Percentiles rank a stretch among this genome's conserved stretches.
These are phyloP conservation scores for Alliaria petiolata DNA, from an alignment of 345 rosid genomes.

Conservation along the genomic window DNA sequence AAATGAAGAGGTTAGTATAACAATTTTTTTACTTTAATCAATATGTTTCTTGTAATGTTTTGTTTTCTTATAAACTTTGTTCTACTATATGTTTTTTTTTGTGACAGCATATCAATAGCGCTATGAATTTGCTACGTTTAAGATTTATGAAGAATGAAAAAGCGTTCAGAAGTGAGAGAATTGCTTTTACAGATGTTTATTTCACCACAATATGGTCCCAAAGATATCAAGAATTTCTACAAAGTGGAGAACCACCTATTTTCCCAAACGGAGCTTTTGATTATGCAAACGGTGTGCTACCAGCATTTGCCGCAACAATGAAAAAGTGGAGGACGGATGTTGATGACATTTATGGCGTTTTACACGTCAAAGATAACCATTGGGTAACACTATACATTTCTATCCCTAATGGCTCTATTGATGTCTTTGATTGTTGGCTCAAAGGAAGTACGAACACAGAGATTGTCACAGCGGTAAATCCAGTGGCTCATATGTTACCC, in stretches of 20 bases:
- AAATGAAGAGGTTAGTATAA: too few relatives aligned
- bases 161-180: background rate
- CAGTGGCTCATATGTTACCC: background rate
- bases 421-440: background rate
- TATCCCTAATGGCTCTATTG: background rate
- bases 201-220: background rate
- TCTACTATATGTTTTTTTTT: too few relatives aligned
- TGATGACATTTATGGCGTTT: background rate
- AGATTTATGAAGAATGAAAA: background rate
- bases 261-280: background rate
- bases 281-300: background rate
- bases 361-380: background rate
- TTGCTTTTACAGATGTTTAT: background rate
- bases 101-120: too few relatives aligned
- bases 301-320: background rate
- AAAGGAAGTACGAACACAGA: background rate
- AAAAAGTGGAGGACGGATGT: background rate
- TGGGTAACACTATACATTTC: background rate
- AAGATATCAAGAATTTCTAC: background rate
- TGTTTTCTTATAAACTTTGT: too few relatives aligned
- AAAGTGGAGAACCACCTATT: background rate
- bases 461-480: background rate
- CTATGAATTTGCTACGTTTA: too few relatives aligned
- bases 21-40: too few relatives aligned
- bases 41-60: too few relatives aligned